Evolutionary conservation across 1,139 yeast genomes (phyloP).

Genomic region (Taphrina sp.): DNA sequence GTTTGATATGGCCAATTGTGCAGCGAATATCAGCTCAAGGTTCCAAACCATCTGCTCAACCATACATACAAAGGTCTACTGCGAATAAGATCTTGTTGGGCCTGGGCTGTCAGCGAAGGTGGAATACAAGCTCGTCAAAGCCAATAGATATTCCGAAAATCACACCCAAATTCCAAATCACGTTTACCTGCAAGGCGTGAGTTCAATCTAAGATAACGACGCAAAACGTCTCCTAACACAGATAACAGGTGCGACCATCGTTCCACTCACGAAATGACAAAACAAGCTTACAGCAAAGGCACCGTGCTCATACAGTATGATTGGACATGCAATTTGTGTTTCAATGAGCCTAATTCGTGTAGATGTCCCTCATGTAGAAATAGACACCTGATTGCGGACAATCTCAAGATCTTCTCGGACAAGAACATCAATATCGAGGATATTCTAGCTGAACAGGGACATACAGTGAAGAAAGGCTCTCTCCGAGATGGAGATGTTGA

Average conservation of each 20-base stretch:
- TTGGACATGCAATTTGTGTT: too few relatives aligned
- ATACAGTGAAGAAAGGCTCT: constrained; percentile 56
- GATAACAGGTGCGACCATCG: constrained; percentile 66
- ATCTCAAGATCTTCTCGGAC: constrained; percentile 79
- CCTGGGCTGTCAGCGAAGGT: too few relatives aligned
- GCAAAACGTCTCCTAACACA: too few relatives aligned
- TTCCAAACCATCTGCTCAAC: too few relatives aligned
- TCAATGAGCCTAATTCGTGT: too few relatives aligned
- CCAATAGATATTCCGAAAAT: background rate
- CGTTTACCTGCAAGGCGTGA: constrained; percentile 83
- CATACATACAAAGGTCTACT: too few relatives aligned
- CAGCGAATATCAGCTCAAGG: too few relatives aligned
- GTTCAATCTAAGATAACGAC: too few relatives aligned
- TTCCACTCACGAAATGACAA: constrained; percentile 82
- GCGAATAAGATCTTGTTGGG: too few relatives aligned
- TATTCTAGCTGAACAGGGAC: constrained; percentile 73
- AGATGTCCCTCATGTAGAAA: constrained; percentile 51
- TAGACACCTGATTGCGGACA: constrained; percentile 91
- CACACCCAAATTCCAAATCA: constrained; percentile 71
- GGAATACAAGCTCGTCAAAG: too few relatives aligned
- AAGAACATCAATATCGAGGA: constrained; percentile 72
- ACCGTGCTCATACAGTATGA: constrained; percentile 86
- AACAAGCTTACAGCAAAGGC: constrained; percentile 85
- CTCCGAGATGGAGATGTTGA: constrained; percentile 34
- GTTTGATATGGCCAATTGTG: too few relatives aligned